A percentile compares a stretch with the other conserved stretches of the same genome.
Evolutionary conservation across 179 eudicot species (phyloP).

Genomic region (Pouteria campechiana): DNA sequence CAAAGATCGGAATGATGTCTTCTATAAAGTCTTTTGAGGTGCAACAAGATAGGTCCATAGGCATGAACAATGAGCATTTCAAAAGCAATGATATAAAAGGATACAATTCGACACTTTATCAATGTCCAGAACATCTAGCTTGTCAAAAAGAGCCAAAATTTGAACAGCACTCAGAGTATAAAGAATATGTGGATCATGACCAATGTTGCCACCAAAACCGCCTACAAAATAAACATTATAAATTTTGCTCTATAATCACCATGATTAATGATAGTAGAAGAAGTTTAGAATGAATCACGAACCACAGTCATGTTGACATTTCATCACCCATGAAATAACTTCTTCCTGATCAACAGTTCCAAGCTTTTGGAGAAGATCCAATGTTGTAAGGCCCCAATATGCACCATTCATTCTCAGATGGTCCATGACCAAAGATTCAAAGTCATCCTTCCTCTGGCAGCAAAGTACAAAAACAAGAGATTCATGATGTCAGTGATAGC

Average conservation of each 20-base stretch:
- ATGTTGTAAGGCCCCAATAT: constrained; percentile 87
- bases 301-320: constrained; percentile 96
- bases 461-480: neutral
- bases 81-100: too few species aligned
- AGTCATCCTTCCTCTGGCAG: constrained; percentile 54
- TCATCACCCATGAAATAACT: constrained; percentile 76
- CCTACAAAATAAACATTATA: constrained; percentile 31
- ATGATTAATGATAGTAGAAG: neutral
- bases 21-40: too few species aligned
- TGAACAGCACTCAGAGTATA: constrained; percentile 94
- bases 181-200: constrained; percentile 86
- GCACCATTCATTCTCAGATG: constrained; percentile 86
- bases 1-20: too few species aligned
- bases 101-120: constrained; percentile 82
- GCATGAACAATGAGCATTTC: too few species aligned
- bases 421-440: constrained; percentile 80
- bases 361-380: constrained; percentile 78
- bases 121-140: constrained; percentile 51
- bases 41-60: too few species aligned
- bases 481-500: neutral
- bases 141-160: constrained; percentile 79
- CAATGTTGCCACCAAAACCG: constrained; percentile 91
- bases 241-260: neutral
- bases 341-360: constrained; percentile 53
- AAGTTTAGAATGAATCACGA: constrained; percentile 2